Conservation (phyloP, 352 stramenopile genomes). For the Phytophthora pseudosyringae region DNA sequence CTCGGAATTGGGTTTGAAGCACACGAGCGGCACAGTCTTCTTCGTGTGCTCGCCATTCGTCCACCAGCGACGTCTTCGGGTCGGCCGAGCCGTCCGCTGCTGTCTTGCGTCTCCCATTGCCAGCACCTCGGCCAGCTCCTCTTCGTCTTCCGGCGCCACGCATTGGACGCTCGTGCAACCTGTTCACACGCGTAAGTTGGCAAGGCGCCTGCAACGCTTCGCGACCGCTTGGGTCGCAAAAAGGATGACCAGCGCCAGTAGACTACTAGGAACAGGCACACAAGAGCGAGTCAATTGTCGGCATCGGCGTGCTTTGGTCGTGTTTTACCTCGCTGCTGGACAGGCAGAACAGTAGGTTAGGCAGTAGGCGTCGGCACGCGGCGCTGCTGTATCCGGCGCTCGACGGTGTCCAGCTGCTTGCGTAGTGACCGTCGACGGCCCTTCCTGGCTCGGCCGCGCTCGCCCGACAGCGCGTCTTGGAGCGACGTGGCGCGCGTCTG, state of each 20-base stretch:
- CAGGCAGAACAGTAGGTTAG: slow-evolving; percentile 10
- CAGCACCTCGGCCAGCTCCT: slow-evolving; percentile 33
- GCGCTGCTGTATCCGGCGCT: slow-evolving; percentile 64
- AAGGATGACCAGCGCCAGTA: slow-evolving; percentile 5
- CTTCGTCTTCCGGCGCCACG: slow-evolving; percentile 30
- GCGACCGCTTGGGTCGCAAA: slow-evolving; percentile 24
- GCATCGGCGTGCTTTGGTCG: slow-evolving; percentile 27
- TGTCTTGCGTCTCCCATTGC: slow-evolving; percentile 33
- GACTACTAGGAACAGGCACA: slow-evolving; percentile 8
- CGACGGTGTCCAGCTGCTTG: slow-evolving; percentile 80
- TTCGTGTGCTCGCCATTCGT: slow-evolving; percentile 66
- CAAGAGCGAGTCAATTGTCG: slow-evolving; percentile 2
- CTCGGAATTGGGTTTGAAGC: slow-evolving; percentile 50
- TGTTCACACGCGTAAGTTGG: slow-evolving; percentile 3
- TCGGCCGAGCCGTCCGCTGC: slow-evolving; percentile 17
- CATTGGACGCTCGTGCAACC: slow-evolving; percentile 11
- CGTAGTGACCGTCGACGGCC: slow-evolving; percentile 76
- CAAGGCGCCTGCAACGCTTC: slow-evolving; percentile 19
- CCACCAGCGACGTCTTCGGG: slow-evolving; percentile 48
- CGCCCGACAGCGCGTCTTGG: slow-evolving; percentile 32
- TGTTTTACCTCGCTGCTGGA: slow-evolving; percentile 14
- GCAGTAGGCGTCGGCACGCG: slow-evolving; percentile 8
- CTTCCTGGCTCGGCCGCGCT: slow-evolving; percentile 62
- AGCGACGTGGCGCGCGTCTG: slow-evolving; percentile 39
- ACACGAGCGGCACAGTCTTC: slow-evolving; percentile 55